Evolutionary conservation across 768 basidiomycete genomes (phyloP).

Genomic region (Boletus pseudopeckii): DNA sequence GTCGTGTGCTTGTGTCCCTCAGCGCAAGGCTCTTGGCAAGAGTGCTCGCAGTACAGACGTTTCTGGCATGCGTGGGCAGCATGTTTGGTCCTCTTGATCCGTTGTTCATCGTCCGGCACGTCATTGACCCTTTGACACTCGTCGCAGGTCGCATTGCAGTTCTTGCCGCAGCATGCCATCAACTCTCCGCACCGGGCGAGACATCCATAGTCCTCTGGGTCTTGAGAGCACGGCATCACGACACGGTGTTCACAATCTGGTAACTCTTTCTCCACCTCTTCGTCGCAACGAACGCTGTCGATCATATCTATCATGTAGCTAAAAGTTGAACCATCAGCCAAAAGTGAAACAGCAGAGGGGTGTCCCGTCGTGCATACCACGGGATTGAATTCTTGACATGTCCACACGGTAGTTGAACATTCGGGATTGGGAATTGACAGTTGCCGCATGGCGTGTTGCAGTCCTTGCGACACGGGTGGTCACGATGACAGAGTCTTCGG

Average conservation of each 20-base stretch:
- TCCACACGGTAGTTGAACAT: constrained; percentile 56
- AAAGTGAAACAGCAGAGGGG: neutral
- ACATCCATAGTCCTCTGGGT: constrained; percentile 42
- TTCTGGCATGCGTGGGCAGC: constrained; percentile 48
- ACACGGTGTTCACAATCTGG: constrained; percentile 53
- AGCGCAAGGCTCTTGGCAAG: constrained; percentile 49
- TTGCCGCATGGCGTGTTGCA: constrained; percentile 53
- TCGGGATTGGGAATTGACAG: constrained; percentile 45
- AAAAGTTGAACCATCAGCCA: neutral
- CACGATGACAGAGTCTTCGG: constrained; percentile 46
- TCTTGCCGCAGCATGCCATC: constrained; percentile 52
- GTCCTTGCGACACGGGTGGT: constrained; percentile 54
- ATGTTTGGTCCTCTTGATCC: constrained; percentile 37
- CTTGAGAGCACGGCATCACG: constrained; percentile 43
- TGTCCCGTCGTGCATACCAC: constrained; percentile 40
- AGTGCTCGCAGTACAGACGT: constrained; percentile 52
- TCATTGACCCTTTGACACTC: constrained; percentile 40
- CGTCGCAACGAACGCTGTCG: constrained; percentile 41
- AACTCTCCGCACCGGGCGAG: constrained; percentile 37
- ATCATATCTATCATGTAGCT: constrained; percentile 49
- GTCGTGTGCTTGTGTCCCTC: constrained; percentile 46
- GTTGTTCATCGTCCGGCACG: neutral
- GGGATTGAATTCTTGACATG: constrained; percentile 42
- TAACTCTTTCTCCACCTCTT: constrained; percentile 42
- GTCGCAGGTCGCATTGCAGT: constrained; percentile 47